Percentiles rank a stretch among this genome's conserved stretches.
phyloP scores from a whole-genome alignment of 352 stramenopile genomes.

The Phytophthora brassicae region DNA sequence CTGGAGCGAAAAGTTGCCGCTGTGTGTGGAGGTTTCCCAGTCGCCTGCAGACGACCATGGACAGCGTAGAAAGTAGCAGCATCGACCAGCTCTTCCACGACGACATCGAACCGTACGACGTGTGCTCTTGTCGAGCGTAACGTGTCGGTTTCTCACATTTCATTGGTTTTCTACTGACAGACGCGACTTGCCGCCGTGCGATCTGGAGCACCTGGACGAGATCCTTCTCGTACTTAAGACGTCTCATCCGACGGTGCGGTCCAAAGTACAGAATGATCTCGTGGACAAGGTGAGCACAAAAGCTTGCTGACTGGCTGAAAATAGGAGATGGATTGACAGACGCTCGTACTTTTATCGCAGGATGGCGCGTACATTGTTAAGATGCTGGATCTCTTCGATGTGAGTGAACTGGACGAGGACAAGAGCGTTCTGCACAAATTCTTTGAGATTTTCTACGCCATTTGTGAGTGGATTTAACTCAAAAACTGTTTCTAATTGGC shows the following conservation, averaged over 20 bases:
- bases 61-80: conserved; percentile 30
- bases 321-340: neutral
- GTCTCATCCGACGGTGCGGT: conserved; percentile 53
- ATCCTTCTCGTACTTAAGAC: conserved; percentile 66
- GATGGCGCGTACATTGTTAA: conserved; percentile 75
- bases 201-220: conserved; percentile 66
- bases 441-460: conserved; percentile 77
- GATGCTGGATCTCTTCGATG: conserved; percentile 72
- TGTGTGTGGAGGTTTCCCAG: conserved; percentile 6
- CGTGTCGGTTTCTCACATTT: conserved; percentile 17
- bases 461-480: conserved; percentile 43
- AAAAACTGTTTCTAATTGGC: neutral
- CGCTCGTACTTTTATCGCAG: conserved; percentile 24
- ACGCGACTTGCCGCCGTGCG: conserved; percentile 61
- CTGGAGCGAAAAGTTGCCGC: conserved; percentile 33
- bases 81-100: conserved; percentile 54
- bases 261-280: conserved; percentile 52
- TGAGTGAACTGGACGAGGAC: conserved; percentile 69
- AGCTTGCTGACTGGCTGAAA: neutral
- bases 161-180: conserved; percentile 27
- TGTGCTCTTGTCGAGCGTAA: neutral
- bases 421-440: conserved; percentile 59
- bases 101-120: conserved; percentile 53
- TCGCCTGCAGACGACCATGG: conserved; percentile 31
- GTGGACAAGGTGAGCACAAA: conserved; percentile 37